Percentiles rank a stretch among this genome's conserved stretches.
Conservation (phyloP, 1,284 basidiomycete genomes). For the Cutaneotrichosporon cutaneum region DNA sequence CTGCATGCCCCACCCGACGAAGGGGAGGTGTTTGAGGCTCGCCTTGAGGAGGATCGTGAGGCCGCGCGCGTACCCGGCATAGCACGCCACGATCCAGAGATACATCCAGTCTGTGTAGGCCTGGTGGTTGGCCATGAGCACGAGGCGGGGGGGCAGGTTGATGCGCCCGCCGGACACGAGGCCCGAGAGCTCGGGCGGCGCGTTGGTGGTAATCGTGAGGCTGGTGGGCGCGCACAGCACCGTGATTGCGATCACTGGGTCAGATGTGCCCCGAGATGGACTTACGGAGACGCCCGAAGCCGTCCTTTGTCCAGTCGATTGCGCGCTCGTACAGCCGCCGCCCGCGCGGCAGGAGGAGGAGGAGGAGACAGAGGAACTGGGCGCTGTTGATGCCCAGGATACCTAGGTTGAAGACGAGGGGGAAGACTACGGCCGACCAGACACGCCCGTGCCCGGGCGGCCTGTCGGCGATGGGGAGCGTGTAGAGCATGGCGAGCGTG, state of each 20-base stretch:
- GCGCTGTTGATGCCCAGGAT: constrained; percentile 67
- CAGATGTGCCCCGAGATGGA: too few relatives aligned
- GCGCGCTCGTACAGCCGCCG: constrained; percentile 63
- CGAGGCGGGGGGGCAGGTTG: constrained; percentile 70
- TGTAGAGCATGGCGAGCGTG: too few relatives aligned
- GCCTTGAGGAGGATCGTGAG: constrained; percentile 88
- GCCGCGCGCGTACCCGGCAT: constrained; percentile 63
- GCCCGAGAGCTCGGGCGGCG: constrained; percentile 33
- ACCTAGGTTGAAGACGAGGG: constrained; percentile 65
- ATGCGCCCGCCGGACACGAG: constrained; percentile 61
- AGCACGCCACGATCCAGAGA: constrained; percentile 81
- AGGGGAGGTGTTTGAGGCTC: constrained; percentile 79
- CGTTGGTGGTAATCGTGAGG: constrained; percentile 63
- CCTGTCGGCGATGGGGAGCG: constrained; percentile 62
- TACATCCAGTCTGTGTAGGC: constrained; percentile 86
- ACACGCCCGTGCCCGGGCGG: constrained; percentile 62
- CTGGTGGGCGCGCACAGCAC: constrained; percentile 80
- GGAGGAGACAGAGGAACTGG: constrained; percentile 68
- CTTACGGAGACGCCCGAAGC: constrained; percentile 72
- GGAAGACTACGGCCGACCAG: constrained; percentile 60
- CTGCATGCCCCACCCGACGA: constrained; percentile 73
- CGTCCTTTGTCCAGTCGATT: constrained; percentile 75
- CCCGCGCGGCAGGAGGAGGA: constrained; percentile 50
- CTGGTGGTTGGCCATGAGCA: constrained; percentile 80
- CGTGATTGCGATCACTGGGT: constrained; percentile 52